Base-by-base conservation (phyloP, 768 basidiomycete species). In the Lactarius trivialis region DNA sequence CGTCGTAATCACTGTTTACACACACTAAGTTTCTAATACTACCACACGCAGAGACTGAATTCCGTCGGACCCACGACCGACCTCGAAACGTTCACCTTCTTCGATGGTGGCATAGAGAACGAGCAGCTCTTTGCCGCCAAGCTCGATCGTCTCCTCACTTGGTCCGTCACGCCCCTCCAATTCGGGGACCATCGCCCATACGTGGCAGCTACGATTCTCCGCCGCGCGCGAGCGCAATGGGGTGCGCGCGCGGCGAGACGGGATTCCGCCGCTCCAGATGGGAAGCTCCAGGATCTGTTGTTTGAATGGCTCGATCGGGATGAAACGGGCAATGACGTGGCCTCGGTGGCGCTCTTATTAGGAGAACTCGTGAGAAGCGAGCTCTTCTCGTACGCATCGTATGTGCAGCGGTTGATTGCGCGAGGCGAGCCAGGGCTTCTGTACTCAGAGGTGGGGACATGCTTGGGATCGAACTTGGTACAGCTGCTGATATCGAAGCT, bases 301-400 rank as follows among this genome's bases (percentile, higher is more conserved):
- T 91, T 93, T 67, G 84, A 88, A 55, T 93, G 91, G 91, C 73
- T 93, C 30, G 88, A 93, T 69, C 79, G 82, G 19, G 85, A 85
- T 3, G 81, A 77, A 1, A 82, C 90, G 33, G 60, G 71, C 15
- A 73, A 73, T 7, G 88, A 85, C 67, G 74, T 89, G 4, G 75
- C 78, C 33, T 73, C 81, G n/a, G 80, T 91, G 30, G 80, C 89
- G 11, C 73, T 85, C 17, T 73, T 93, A 7, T 90, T 84, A 58
- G 89, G 85, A 4, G 85, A 88, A 70, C 78, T 93, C 2, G 81
- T 89, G 14, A 83, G 84, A 69, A 73, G 76, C n/a, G 83, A 81
- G 15, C 70, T 91, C 21, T 92, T 92, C 71, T 87, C 86, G 8
- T 92, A 89, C 67, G 77, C 82, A 15, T 78, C 77, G 45, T 93